Evolutionary conservation across 371 early-diverging fungal species (phyloP).

Genomic region (Ecytonucleospora hepatopenaei): DNA sequence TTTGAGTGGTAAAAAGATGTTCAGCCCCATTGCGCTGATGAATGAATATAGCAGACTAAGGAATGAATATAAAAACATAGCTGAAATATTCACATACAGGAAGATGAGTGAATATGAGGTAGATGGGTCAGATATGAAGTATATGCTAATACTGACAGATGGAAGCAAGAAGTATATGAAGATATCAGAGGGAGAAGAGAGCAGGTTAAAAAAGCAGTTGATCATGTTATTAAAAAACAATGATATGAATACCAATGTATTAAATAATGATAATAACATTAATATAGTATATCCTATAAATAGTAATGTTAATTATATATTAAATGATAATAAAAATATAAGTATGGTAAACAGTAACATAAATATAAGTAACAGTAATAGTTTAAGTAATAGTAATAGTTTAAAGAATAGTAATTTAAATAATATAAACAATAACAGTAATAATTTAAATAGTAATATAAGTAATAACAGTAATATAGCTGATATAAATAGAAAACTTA

Average conservation of each 20-base stretch:
- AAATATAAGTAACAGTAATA: too few relatives aligned
- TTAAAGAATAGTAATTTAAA: too few relatives aligned
- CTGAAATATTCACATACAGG: neutral
- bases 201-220: neutral
- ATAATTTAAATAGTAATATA: too few relatives aligned
- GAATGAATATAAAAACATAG: neutral
- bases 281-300: neutral
- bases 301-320: constrained; percentile 4
- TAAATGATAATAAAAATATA: too few relatives aligned
- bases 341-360: neutral
- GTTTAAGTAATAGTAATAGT: too few relatives aligned
- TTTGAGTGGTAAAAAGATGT: neutral
- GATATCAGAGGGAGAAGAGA: neutral
- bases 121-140: too few relatives aligned
- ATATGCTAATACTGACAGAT: neutral
- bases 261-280: neutral
- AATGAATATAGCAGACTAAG: neutral
- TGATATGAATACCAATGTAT: neutral
- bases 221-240: neutral
- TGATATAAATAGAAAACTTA: constrained; percentile 5
- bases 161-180: neutral
- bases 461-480: neutral
- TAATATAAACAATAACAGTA: too few relatives aligned
- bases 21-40: neutral
- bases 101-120: neutral